Conservation (phyloP, 1,284 basidiomycete species). For the Agroathelia rolfsii region DNA sequence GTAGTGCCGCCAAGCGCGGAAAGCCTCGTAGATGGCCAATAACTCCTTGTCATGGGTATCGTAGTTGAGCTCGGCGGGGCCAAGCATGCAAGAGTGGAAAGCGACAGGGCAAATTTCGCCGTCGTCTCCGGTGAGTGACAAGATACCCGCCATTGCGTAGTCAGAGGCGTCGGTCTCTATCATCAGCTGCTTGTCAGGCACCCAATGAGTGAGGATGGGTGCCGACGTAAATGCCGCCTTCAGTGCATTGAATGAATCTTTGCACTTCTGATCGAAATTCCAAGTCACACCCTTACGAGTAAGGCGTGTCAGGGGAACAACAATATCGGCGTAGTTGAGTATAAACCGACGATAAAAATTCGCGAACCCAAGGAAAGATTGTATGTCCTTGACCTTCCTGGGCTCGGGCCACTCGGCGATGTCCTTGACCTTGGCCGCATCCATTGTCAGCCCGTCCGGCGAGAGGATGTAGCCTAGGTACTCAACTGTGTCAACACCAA, state of each 20-base stretch:
- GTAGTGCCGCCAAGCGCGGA: conserved; percentile 6
- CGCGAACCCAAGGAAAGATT: conserved; percentile 26
- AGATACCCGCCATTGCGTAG: conserved; percentile 18
- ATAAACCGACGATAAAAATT: conserved; percentile 34
- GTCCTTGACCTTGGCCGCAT: conserved; percentile 24
- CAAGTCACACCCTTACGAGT: conserved; percentile 18
- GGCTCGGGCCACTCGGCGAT: conserved; percentile 30
- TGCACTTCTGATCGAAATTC: conserved; percentile 12
- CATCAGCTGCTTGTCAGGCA: conserved; percentile 18
- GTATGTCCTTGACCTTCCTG: conserved; percentile 19
- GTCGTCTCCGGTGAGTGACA: too few species aligned
- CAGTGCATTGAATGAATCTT: conserved; percentile 19
- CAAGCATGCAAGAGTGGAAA: too few species aligned
- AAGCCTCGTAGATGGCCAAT: too few species aligned
- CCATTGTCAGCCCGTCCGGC: conserved; percentile 23
- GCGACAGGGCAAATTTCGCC: too few species aligned
- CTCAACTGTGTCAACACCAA: conserved; percentile 19
- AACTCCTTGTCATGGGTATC: too few species aligned
- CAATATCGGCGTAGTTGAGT: conserved; percentile 23
- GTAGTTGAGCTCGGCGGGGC: too few species aligned
- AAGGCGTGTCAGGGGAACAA: conserved; percentile 21
- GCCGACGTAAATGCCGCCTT: conserved; percentile 23
- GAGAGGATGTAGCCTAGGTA: conserved; percentile 32
- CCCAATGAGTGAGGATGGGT: conserved; percentile 25
- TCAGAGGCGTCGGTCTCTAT: conserved; percentile 25